These are phyloP conservation scores for Plasmodium cynomolgi DNA, from an alignment of 169 alveolate species.

Conservation along the genomic window DNA sequence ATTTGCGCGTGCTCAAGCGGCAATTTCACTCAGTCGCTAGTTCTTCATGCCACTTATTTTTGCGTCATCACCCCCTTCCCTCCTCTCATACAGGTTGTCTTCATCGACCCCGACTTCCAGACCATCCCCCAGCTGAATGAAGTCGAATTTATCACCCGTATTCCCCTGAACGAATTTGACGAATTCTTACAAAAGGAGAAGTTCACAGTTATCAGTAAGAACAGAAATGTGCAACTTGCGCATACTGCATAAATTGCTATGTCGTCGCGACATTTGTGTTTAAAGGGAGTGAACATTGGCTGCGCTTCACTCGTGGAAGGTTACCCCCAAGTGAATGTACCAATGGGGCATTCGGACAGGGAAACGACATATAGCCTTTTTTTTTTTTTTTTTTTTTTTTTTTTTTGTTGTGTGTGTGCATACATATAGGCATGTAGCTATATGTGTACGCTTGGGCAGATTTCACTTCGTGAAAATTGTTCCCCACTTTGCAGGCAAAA, in stretches of 20 bases:
- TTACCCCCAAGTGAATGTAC: not conserved
- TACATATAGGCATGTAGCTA: not conserved
- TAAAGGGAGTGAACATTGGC: not conserved
- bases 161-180: conserved; percentile 46
- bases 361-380: not conserved
- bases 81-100: conserved; percentile 21
- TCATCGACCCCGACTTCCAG: conserved; percentile 30
- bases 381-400: too few species aligned
- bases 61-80: not conserved
- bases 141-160: conserved; percentile 57
- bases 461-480: not conserved
- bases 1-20: not conserved
- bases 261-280: not conserved
- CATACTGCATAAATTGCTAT: not conserved
- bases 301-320: not conserved
- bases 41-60: not conserved
- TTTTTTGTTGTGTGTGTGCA: not conserved
- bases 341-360: not conserved
- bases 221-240: not conserved
- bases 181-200: conserved; percentile 22
- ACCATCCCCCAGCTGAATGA: conserved; percentile 61
- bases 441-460: not conserved
- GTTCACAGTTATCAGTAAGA: conserved; percentile 46
- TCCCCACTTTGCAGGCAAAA: conserved; percentile 21
- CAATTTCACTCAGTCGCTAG: not conserved